These are phyloP conservation scores for Friedmanniomyces endolithicus DNA, from an alignment of 495 filamentous ascomycete genomes.

Conservation along the genomic window DNA sequence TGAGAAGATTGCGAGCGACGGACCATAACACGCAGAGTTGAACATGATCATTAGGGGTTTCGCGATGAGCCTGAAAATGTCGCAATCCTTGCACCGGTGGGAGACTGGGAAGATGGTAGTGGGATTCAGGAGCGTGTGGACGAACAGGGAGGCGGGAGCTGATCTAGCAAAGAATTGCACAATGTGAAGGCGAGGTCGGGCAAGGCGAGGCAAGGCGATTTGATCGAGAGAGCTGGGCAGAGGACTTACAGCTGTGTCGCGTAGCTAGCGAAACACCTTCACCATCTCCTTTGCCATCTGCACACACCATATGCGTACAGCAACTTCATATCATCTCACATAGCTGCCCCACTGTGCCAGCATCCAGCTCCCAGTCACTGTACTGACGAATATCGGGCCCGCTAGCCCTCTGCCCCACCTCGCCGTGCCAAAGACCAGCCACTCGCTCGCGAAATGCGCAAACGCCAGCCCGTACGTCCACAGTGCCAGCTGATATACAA, in stretches of 20 bases:
- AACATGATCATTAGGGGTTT: not conserved
- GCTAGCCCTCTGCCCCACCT: constrained; percentile 54
- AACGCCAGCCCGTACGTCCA: constrained; percentile 72
- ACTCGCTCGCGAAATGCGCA: constrained; percentile 71
- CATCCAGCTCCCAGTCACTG: constrained; percentile 71
- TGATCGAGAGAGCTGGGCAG: too few relatives aligned
- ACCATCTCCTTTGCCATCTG: too few relatives aligned
- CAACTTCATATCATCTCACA: constrained; percentile 26
- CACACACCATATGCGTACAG: not conserved
- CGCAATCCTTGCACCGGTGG: too few relatives aligned
- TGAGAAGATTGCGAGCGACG: not conserved
- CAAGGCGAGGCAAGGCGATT: too few relatives aligned
- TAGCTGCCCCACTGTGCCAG: constrained; percentile 53
- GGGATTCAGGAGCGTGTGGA: too few relatives aligned
- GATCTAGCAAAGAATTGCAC: too few relatives aligned
- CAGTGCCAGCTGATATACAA: constrained; percentile 63
- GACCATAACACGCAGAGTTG: too few relatives aligned
- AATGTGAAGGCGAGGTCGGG: too few relatives aligned
- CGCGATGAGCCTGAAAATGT: too few relatives aligned
- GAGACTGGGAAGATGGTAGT: not conserved
- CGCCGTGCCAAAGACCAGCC: constrained; percentile 60
- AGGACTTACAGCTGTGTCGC: too few relatives aligned
- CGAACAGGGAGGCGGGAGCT: too few relatives aligned
- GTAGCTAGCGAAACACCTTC: too few relatives aligned
- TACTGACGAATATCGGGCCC: constrained; percentile 62